These are phyloP conservation scores for Polytolypa hystricis DNA, from an alignment of 2,329 filamentous ascomycete genomes.

Conservation along the genomic window DNA sequence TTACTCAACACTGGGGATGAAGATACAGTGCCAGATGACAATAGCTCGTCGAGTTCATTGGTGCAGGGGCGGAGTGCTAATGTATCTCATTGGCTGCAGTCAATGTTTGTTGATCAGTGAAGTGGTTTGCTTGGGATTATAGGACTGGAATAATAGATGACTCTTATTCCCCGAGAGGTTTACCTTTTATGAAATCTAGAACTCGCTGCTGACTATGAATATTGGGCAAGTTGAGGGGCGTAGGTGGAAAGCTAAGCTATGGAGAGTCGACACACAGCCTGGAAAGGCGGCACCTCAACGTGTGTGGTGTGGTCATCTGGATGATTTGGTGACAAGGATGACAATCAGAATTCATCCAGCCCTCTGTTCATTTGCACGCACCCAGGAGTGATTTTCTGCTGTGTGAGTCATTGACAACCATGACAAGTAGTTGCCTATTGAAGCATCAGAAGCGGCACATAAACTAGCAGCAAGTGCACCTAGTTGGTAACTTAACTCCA, in stretches of 20 bases:
- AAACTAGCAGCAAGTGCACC: too few relatives aligned
- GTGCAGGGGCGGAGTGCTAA: background rate
- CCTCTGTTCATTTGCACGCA: too few relatives aligned
- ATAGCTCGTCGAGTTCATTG: constrained; percentile 3
- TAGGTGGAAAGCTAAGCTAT: background rate
- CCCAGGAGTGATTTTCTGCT: too few relatives aligned
- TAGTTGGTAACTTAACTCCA: too few relatives aligned
- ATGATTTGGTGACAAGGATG: too few relatives aligned
- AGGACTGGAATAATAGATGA: background rate
- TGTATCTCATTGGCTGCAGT: constrained; percentile 2
- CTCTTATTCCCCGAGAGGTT: background rate
- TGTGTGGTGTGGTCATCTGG: too few relatives aligned
- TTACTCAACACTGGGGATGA: constrained; percentile 5
- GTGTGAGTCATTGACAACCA: too few relatives aligned
- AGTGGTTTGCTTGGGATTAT: background rate
- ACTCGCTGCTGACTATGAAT: background rate
- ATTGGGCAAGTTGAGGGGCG: background rate
- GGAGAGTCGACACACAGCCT: too few relatives aligned
- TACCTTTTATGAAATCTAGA: background rate
- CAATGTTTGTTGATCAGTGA: background rate
- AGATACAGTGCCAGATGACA: constrained; percentile 3
- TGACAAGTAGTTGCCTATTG: too few relatives aligned
- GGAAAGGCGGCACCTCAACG: too few relatives aligned
- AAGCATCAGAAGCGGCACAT: too few relatives aligned
- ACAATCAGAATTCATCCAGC: too few relatives aligned